These are phyloP conservation scores for Triticum aestivum DNA, from an alignment of 176 grass and related monocot species.

Conservation along the genomic window IWGSC_CS_RefSeq_v2.1 NC_057801.1:359109800-359110299, in stretches of 20 bases:
- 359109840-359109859: conserved; percentile 51
- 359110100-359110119: no score
- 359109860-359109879: not conserved
- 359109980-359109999: no score
- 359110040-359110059: no score
- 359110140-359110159: no score
- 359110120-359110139: no score
- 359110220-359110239: not conserved
- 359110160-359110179: no score
- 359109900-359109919: not conserved
- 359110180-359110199: no score
- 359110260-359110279: not conserved
- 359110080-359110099: no score
- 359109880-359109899: not conserved
- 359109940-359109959: not conserved
- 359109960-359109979: not conserved
- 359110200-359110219: not conserved
- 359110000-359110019: no score
- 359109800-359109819: conserved; percentile 74
- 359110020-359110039: no score
- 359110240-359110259: not conserved
- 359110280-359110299: not conserved
- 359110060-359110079: no score
- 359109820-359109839: conserved; percentile 72
- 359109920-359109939: not conserved